These are phyloP conservation scores for Leucocoprinus birnbaumii DNA, from an alignment of 768 basidiomycete genomes.

Conservation along the genomic window DNA sequence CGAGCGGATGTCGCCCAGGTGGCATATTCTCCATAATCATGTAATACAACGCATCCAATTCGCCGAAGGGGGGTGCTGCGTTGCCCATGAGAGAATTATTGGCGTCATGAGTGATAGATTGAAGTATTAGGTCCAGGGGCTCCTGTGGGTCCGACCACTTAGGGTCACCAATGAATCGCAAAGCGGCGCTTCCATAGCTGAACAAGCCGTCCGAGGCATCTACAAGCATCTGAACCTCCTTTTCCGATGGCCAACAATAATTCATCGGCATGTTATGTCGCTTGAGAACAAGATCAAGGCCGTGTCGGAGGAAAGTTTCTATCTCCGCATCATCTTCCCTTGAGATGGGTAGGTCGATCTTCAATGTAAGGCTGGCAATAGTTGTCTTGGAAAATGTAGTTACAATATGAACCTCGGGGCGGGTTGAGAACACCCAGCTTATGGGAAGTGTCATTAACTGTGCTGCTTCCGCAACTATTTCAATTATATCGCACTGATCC, in stretches of 20 bases:
- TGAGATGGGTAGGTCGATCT: not conserved
- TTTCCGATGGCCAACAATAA: conserved; percentile 12
- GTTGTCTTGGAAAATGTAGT: not conserved
- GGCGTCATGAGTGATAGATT: too few species aligned
- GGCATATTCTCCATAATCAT: conserved; percentile 1
- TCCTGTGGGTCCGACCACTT: conserved; percentile 1
- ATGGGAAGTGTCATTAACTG: not conserved
- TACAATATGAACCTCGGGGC: conserved; percentile 1
- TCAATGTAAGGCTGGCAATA: not conserved
- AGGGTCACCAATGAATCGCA: conserved; percentile 19
- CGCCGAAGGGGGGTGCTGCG: not conserved
- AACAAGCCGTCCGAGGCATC: conserved; percentile 20
- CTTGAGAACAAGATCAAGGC: not conserved
- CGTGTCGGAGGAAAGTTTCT: not conserved
- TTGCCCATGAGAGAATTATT: too few species aligned
- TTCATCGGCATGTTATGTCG: not conserved
- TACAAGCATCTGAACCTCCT: conserved; percentile 13
- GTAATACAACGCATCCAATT: conserved; percentile 15
- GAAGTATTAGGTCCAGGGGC: not conserved
- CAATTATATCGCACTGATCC: conserved; percentile 1
- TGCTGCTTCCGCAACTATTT: not conserved
- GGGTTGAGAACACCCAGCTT: conserved; percentile 3
- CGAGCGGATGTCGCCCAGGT: too few species aligned
- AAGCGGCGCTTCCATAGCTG: conserved; percentile 23
- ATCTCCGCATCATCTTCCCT: conserved; percentile 3